These are phyloP conservation scores for Benincasa hispida DNA, from an alignment of 306 rosid genomes.

Conservation along the genomic window DNA sequence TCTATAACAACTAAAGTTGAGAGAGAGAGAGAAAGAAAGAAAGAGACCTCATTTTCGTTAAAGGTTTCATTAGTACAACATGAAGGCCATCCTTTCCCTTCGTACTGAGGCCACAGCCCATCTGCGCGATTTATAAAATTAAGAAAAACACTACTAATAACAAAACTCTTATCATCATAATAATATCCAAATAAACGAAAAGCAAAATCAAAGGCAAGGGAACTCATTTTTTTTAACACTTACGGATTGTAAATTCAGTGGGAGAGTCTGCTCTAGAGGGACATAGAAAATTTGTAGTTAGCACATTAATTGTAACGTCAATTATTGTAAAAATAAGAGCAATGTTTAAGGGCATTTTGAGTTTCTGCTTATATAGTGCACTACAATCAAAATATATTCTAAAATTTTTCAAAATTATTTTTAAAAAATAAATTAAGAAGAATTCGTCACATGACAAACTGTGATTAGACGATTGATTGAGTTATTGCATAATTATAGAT, in stretches of 20 bases:
- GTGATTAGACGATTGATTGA: too few relatives aligned
- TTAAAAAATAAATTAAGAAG: too few relatives aligned
- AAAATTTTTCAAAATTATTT: too few relatives aligned
- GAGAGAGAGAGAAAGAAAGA: background rate
- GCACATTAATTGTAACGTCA: background rate
- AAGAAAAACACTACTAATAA: background rate
- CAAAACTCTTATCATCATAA: background rate
- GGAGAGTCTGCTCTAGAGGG: background rate
- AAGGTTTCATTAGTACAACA: background rate
- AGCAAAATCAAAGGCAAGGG: background rate
- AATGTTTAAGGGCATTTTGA: too few relatives aligned
- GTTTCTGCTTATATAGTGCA: too few relatives aligned
- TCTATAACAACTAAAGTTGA: background rate
- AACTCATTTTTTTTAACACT: background rate
- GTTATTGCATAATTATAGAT: too few relatives aligned
- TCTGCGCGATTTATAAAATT: background rate
- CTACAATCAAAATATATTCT: too few relatives aligned
- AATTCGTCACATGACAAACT: too few relatives aligned
- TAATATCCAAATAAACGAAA: background rate
- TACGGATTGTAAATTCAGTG: background rate
- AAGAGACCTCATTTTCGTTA: background rate
- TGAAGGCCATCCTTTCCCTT: background rate
- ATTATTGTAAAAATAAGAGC: too few relatives aligned
- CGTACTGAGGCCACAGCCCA: conserved; percentile 1
- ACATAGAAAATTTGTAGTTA: background rate